Conservation (phyloP, 2,329 filamentous ascomycete species). For the Harringtonia lauricola region DNA sequence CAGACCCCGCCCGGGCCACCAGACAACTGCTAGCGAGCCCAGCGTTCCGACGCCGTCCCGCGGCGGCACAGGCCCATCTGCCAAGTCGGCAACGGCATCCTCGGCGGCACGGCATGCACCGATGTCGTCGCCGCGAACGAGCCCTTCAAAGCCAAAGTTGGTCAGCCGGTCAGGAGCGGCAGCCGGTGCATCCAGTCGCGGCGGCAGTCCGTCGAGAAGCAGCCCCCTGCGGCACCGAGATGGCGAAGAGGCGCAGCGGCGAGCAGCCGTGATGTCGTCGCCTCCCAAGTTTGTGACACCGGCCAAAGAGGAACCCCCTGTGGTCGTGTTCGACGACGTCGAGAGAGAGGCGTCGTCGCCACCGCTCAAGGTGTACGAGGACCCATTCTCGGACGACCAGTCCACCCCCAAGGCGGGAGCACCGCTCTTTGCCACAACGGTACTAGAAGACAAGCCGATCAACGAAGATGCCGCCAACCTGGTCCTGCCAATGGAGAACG, state of each 20-base stretch:
- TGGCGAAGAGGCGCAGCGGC: background rate
- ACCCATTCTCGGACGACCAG: constrained; percentile 43
- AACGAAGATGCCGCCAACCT: constrained; percentile 40
- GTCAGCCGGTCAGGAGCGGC: background rate
- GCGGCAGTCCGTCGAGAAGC: background rate
- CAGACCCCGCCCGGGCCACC: constrained; percentile 34
- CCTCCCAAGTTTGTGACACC: background rate
- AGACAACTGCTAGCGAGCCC: constrained; percentile 38
- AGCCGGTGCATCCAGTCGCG: too few relatives aligned
- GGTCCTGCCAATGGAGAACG: constrained; percentile 10
- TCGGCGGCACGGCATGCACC: background rate
- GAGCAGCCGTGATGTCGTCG: constrained; percentile 2
- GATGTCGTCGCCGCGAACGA: constrained; percentile 8
- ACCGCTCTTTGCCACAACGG: constrained; percentile 31
- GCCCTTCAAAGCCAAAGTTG: constrained; percentile 20
- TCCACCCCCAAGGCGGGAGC: constrained; percentile 32
- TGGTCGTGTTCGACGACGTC: background rate
- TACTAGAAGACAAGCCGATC: constrained; percentile 48
- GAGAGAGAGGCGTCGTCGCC: constrained; percentile 20
- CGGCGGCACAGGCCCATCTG: constrained; percentile 13
- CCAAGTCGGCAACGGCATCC: background rate
- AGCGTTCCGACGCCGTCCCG: constrained; percentile 34
- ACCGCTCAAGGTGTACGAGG: constrained; percentile 48
- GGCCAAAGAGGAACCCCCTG: constrained; percentile 37
- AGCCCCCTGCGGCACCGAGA: background rate